A percentile compares a stretch with the other conserved stretches of the same genome.
phyloP scores from a whole-genome alignment of 495 filamentous ascomycete species.

The Polyplosphaeria fusca region DNA sequence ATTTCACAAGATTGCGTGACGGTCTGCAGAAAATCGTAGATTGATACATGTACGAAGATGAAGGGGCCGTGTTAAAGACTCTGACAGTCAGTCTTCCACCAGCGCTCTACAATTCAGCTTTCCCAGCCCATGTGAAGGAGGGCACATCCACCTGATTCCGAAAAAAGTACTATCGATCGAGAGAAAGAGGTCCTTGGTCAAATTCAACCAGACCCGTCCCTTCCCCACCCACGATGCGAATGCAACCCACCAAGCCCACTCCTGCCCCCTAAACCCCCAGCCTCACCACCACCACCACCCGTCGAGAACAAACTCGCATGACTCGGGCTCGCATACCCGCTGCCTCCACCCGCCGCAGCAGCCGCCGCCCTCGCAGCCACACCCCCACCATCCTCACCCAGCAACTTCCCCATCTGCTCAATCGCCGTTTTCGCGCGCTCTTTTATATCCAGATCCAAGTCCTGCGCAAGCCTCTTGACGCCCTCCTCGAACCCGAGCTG shows the following conservation, averaged over 20 bases:
- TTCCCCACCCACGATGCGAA: constrained; percentile 12
- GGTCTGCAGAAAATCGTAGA: too few species aligned
- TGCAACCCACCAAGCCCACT: constrained; percentile 13
- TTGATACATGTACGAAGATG: too few species aligned
- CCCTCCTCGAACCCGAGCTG: constrained; percentile 67
- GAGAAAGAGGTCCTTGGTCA: too few species aligned
- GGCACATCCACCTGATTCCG: too few species aligned
- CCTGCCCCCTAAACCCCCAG: not conserved
- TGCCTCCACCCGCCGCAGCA: not conserved
- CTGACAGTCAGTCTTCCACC: too few species aligned
- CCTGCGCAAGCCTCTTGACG: constrained; percentile 60
- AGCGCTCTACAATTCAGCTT: too few species aligned
- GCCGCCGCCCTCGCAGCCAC: not conserved
- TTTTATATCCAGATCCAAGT: constrained; percentile 76
- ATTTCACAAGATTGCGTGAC: too few species aligned
- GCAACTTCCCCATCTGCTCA: constrained; percentile 55
- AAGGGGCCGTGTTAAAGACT: too few species aligned
- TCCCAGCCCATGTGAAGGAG: too few species aligned
- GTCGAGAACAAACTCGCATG: not conserved
- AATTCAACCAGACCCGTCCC: too few species aligned
- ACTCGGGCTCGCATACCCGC: constrained; percentile 1
- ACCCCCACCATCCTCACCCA: constrained; percentile 12
- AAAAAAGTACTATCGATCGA: too few species aligned
- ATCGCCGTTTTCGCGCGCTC: constrained; percentile 79
- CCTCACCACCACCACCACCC: constrained; percentile 1